Base-by-base conservation (phyloP, 345 rosid species). In the Linum trigynum region DNA sequence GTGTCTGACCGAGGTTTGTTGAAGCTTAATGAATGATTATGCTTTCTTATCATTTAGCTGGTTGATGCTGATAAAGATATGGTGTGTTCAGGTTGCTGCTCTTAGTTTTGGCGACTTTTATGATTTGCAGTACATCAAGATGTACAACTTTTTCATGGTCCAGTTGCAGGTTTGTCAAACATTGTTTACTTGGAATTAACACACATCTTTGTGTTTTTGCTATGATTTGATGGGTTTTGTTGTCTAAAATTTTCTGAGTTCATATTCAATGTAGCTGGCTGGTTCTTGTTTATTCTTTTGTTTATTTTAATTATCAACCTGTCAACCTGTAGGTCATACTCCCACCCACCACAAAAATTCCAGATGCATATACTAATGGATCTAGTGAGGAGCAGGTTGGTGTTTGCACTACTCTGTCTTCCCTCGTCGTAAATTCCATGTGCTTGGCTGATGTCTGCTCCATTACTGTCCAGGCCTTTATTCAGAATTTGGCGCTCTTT, bases 401-500 rank as follows among this genome's bases (percentile, higher is more conserved):
- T 12, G 53, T 39, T n/a, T 7, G 12, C 6, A 59, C 39, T 16
- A 3, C 35, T 41, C 42, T n/a, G 23, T 40, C 10, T 3, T 62
- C 7, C 5, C 38, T 5, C 23, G 36, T 10, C 7, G 38, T 8
- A 57, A 57, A 3, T 57, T 17, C 6, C 23, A 37, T 23, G 36
- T 57, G 6, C 61, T 3, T 17, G 23, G 38, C 38, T 57, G 36
- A 48, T 48, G 11, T 48, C 14, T 48, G 65, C 36, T n/a, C 43
- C 43, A 51, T 64, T 32, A 72, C 55, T 23, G 32, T 23, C 59
- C 85, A 95, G 99, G 99, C 99, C 62, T 95, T 95, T 75, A 91
- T 91, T 75, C 99, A 95, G 88, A 95, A 95, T 67, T 74, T 95
- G 86, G 96, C 98, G 17, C 74, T 95, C 61, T 95, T 95, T 81